Conservation (phyloP, 2,329 filamentous ascomycete species). For the Cladophialophora chaetospira region DNA sequence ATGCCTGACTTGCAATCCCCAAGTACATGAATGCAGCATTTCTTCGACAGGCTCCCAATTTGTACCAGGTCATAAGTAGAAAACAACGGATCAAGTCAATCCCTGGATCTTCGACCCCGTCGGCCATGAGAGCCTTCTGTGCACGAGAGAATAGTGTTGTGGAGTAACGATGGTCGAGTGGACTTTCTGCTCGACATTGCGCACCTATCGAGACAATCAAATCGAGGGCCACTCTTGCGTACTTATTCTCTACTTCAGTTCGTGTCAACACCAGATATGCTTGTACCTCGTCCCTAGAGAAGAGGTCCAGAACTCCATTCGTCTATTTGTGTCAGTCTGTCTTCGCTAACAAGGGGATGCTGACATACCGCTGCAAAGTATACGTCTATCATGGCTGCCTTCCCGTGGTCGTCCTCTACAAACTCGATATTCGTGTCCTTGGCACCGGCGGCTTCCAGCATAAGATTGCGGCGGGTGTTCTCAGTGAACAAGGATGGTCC, state of each 20-base stretch:
- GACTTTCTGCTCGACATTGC: conserved; percentile 45
- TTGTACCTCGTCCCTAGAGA: conserved; percentile 37
- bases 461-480: conserved; percentile 52
- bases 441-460: conserved; percentile 53
- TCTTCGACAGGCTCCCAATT: conserved; percentile 60
- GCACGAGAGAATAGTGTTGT: conserved; percentile 52
- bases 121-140: conserved; percentile 52
- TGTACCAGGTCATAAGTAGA: conserved; percentile 61
- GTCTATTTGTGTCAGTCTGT: conserved; percentile 35
- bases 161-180: conserved; percentile 36
- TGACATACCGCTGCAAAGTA: conserved; percentile 36
- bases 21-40: conserved; percentile 67
- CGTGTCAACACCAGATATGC: conserved; percentile 2
- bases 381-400: conserved; percentile 39
- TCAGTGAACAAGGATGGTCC: conserved; percentile 59
- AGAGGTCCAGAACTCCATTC: conserved; percentile 46
- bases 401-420: conserved; percentile 39
- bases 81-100: conserved; percentile 56
- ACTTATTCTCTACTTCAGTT: conserved; percentile 6
- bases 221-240: conserved; percentile 39
- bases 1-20: conserved; percentile 60
- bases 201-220: conserved; percentile 57
- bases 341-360: background rate
- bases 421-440: conserved; percentile 40
- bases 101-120: conserved; percentile 57